Conservation (phyloP, 192 early-diverging fungal species). For the Entrophospora sp. region DNA sequence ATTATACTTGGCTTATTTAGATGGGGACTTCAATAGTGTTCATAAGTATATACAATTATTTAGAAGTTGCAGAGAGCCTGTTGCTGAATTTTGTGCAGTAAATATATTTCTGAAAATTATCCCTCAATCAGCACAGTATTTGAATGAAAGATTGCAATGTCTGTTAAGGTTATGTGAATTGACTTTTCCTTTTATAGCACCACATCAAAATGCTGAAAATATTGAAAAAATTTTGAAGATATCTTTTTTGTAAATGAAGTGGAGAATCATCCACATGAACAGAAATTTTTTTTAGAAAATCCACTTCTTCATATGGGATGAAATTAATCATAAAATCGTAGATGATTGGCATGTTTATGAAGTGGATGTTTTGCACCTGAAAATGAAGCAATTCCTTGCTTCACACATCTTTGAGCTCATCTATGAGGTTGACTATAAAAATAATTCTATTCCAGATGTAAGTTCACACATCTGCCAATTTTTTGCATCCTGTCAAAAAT, state of each 20-base stretch:
- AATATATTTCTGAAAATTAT: neutral
- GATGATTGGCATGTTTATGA: too few species aligned
- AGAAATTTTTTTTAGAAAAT: neutral
- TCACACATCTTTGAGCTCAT: too few species aligned
- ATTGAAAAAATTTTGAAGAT: neutral
- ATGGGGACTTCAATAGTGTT: neutral
- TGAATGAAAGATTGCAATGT: too few species aligned
- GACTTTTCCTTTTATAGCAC: too few species aligned
- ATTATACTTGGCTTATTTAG: neutral
- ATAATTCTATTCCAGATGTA: neutral
- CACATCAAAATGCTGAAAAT: neutral
- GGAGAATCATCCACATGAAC: neutral
- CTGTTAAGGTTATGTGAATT: too few species aligned
- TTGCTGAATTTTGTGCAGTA: neutral
- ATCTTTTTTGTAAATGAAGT: neutral
- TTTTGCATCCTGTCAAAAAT: too few species aligned
- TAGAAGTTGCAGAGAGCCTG: neutral
- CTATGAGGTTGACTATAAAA: neutral
- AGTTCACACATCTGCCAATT: too few species aligned
- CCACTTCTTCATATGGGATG: neutral
- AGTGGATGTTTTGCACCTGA: too few species aligned
- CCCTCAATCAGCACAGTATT: too few species aligned
- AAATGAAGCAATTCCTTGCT: too few species aligned
- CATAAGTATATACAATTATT: neutral
- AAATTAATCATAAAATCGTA: neutral